Percentiles rank a stretch among this genome's conserved stretches.
Conservation (phyloP, 176 grass and related monocot species). For the Olyra latifolia region DNA sequence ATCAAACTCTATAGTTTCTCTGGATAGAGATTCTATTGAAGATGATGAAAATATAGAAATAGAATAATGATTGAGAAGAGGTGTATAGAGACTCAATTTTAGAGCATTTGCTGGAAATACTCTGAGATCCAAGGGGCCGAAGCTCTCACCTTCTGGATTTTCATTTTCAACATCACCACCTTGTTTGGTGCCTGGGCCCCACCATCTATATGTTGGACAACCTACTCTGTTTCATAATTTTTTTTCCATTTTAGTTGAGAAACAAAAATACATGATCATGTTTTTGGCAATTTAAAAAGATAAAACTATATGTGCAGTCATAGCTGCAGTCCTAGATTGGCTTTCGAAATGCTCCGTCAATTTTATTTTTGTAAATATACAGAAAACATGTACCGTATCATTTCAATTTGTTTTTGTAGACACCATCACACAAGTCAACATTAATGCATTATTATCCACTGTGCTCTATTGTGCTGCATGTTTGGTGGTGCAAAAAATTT, state of each 20-base stretch:
- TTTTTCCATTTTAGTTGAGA: background rate
- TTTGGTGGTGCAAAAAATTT: background rate
- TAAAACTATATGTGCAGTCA: background rate
- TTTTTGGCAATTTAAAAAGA: background rate
- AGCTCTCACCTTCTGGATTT: background rate
- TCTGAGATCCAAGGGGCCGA: no score
- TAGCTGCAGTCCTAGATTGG: background rate
- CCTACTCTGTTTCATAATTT: background rate
- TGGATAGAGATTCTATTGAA: no score
- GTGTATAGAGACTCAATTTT: no score
- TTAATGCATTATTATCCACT: background rate
- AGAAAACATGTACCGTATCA: background rate
- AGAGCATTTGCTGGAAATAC: no score
- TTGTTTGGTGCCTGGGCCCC: conserved; percentile 18
- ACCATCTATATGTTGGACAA: background rate
- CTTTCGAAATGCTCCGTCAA: background rate
- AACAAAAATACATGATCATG: background rate
- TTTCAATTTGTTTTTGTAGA: background rate
- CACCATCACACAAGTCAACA: background rate
- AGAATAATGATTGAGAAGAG: no score
- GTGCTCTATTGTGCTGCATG: background rate
- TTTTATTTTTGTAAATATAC: no score
- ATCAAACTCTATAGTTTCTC: no score
- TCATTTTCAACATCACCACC: conserved; percentile 13
- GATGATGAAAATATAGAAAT: no score